A percentile compares a stretch with the other conserved stretches of the same genome.
Conservation (phyloP, 768 basidiomycete species). For the Sarcomyxa edulis region DNA sequence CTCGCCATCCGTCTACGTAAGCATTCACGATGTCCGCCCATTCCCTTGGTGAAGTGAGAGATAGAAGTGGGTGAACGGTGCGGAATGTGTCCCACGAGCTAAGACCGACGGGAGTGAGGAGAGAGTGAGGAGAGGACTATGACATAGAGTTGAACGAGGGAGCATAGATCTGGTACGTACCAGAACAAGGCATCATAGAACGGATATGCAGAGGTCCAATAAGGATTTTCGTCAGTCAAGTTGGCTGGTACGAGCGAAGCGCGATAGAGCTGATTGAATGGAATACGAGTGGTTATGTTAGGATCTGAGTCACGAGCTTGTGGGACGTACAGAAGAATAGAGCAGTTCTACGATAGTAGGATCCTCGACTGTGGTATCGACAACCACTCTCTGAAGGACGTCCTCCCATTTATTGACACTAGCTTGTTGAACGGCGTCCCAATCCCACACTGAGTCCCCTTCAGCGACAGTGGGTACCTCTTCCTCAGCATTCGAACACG, state of each 20-base stretch:
- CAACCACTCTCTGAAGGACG: slow-evolving; percentile 30
- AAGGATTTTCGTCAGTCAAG: slow-evolving; percentile 44
- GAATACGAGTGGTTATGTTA: neutral
- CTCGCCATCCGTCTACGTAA: slow-evolving; percentile 46
- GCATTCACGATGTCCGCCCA: slow-evolving; percentile 44
- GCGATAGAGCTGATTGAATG: slow-evolving; percentile 35
- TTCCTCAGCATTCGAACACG: slow-evolving; percentile 51
- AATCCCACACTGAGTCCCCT: too few species aligned
- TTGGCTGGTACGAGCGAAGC: slow-evolving; percentile 47
- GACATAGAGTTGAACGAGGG: neutral
- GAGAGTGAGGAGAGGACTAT: neutral
- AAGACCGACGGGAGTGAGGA: too few species aligned
- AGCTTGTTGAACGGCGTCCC: slow-evolving; percentile 31
- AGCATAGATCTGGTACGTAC: slow-evolving; percentile 18
- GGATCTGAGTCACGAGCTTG: neutral
- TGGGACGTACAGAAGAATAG: slow-evolving; percentile 37
- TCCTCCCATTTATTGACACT: slow-evolving; percentile 38
- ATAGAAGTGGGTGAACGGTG: slow-evolving; percentile 45
- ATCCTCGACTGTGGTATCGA: slow-evolving; percentile 32
- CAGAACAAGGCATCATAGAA: slow-evolving; percentile 51
- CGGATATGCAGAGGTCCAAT: slow-evolving; percentile 39
- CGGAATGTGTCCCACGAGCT: slow-evolving; percentile 54
- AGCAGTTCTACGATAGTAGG: slow-evolving; percentile 36
- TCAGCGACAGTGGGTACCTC: slow-evolving; percentile 45
- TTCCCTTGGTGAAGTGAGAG: slow-evolving; percentile 36